Evolutionary conservation across 2,329 filamentous ascomycete species (phyloP).

Genomic region (Didymella sp.): DNA sequence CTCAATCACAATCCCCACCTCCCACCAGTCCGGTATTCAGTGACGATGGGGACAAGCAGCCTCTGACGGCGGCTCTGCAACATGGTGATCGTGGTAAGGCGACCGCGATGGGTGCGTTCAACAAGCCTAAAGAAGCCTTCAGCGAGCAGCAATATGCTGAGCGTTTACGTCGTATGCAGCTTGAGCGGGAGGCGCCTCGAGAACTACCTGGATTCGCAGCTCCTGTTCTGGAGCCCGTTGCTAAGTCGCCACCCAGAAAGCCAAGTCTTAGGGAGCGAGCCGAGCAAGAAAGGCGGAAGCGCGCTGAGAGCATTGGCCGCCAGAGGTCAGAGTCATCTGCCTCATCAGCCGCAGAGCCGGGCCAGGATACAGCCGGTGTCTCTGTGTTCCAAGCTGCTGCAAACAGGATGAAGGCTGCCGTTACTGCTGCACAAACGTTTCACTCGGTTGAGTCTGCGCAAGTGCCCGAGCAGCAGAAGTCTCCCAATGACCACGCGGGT

Average conservation of each 20-base stretch:
- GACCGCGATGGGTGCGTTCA: conserved; percentile 74
- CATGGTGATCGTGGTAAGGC: conserved; percentile 82
- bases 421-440: conserved; percentile 26
- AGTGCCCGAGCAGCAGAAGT: conserved; percentile 16
- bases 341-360: conserved; percentile 37
- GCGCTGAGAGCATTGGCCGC: conserved; percentile 37
- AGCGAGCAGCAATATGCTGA: conserved; percentile 87
- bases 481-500: conserved; percentile 26
- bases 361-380: conserved; percentile 48
- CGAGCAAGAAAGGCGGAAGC: conserved; percentile 44
- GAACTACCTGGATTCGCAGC: conserved; percentile 40
- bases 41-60: conserved; percentile 71
- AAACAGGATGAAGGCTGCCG: conserved; percentile 51
- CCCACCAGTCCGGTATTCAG: conserved; percentile 71
- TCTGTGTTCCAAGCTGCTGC: conserved; percentile 57
- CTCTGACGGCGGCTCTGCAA: conserved; percentile 69
- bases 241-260: conserved; percentile 32
- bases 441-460: conserved; percentile 14
- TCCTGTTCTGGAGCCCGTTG: conserved; percentile 14
- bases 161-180: conserved; percentile 80
- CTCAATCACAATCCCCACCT: conserved; percentile 59
- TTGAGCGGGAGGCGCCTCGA: conserved; percentile 69
- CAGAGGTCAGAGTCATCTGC: conserved; percentile 35
- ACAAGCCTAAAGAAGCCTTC: conserved; percentile 76
- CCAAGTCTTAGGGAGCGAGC: conserved; percentile 45